phyloP scores from a whole-genome alignment of 164 flowering plant genomes.

The Vitis labrusca region DNA sequence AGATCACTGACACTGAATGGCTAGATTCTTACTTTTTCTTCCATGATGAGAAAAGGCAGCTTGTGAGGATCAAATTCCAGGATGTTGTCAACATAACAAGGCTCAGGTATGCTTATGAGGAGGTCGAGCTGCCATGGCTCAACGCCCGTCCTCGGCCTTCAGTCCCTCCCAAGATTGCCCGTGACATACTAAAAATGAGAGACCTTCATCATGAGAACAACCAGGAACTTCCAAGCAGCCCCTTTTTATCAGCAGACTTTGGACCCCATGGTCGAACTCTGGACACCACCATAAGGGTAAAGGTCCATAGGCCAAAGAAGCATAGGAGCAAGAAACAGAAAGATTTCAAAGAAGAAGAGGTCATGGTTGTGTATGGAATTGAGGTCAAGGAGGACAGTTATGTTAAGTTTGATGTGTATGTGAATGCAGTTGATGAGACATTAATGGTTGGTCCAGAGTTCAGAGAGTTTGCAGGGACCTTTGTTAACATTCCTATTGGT shows the following conservation, averaged over 20 bases:
- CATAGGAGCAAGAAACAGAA: slow-evolving; percentile 24
- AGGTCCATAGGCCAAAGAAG: slow-evolving; percentile 27
- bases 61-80: slow-evolving; percentile 10
- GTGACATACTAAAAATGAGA: not conserved
- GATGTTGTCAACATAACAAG: slow-evolving; percentile 5
- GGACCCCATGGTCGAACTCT: slow-evolving; percentile 2
- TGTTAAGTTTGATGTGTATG: slow-evolving; percentile 40
- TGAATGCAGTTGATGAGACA: slow-evolving; percentile 34
- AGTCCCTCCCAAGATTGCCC: not conserved
- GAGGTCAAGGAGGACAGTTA: slow-evolving; percentile 3
- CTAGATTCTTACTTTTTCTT: slow-evolving; percentile 16
- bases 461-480: slow-evolving; percentile 36
- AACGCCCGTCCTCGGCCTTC: slow-evolving; percentile 13
- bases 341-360: slow-evolving; percentile 30
- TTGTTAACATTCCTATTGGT: slow-evolving; percentile 14
- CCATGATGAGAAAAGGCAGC: slow-evolving; percentile 14
- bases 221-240: too few species aligned
- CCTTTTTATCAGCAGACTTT: too few species aligned
- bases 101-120: slow-evolving; percentile 6
- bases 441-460: slow-evolving; percentile 1
- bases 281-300: slow-evolving; percentile 3
- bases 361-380: slow-evolving; percentile 28
- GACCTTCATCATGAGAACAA: too few species aligned
- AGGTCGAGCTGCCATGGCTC: slow-evolving; percentile 7
- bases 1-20: slow-evolving; percentile 16